These are phyloP conservation scores for Taphrina deformans DNA, from an alignment of 1,139 yeast genomes.

Conservation along the genomic window DNA sequence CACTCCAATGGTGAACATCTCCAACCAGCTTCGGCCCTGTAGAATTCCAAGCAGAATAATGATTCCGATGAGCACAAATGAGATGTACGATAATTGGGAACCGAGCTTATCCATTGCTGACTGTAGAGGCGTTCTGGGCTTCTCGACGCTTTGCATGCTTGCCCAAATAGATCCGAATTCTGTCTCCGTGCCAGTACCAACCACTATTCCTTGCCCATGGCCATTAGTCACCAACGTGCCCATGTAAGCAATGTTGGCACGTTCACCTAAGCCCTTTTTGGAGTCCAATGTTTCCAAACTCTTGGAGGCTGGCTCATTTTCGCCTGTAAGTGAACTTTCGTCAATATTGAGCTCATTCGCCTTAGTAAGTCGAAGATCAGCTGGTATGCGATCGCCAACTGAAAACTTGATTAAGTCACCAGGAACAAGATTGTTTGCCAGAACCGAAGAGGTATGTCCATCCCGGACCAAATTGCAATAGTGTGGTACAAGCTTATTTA, in stretches of 20 bases:
- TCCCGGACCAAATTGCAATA: constrained; percentile 85
- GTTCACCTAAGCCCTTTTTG: constrained; percentile 48
- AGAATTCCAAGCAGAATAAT: constrained; percentile 82
- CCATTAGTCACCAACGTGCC: constrained; percentile 92
- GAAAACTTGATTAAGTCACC: constrained; percentile 87
- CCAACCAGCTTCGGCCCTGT: constrained; percentile 92
- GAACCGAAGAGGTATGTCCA: constrained; percentile 66
- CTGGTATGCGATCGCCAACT: constrained; percentile 94
- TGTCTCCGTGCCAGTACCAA: constrained; percentile 82
- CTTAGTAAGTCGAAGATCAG: constrained; percentile 80
- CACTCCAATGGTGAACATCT: constrained; percentile 95
- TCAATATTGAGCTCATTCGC: constrained; percentile 79
- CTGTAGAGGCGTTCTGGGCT: constrained; percentile 94
- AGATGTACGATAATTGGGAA: constrained; percentile 75
- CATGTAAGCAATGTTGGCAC: constrained; percentile 83
- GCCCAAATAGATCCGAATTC: constrained; percentile 88
- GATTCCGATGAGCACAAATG: constrained; percentile 80
- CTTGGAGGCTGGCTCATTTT: constrained; percentile 80
- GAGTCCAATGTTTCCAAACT: constrained; percentile 48
- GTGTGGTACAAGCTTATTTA: constrained; percentile 89
- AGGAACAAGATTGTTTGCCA: constrained; percentile 85
- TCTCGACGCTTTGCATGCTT: constrained; percentile 85
- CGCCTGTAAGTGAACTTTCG: constrained; percentile 93
- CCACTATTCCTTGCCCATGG: constrained; percentile 90
- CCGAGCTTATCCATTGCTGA: constrained; percentile 92